Evolutionary conservation across 345 rosid species (phyloP), one percentile per base, ranked within the genome.

Genomic region (Trapa incisa): DNA sequence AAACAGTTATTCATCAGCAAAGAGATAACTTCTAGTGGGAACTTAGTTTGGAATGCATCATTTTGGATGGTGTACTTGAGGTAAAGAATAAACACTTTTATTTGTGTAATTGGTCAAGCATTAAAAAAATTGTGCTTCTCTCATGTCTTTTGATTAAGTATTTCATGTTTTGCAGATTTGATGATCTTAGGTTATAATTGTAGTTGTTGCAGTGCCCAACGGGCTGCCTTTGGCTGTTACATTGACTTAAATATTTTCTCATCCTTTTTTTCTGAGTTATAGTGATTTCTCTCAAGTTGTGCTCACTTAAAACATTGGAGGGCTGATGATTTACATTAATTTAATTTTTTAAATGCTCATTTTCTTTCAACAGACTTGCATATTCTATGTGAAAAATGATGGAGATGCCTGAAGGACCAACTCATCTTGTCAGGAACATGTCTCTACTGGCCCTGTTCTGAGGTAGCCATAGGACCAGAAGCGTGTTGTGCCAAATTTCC

Each of bases 181-280:
- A 22, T 22, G 29, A 5, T 71, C 80, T 64, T 75, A 94, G 97
- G 99, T 94, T 52, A 94, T 96, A 36, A 94, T 91, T 72, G 99
- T 91, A 54, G 96, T 91, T 61, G 99, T 94, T 76, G 97, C 99
- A 39, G 99, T 94, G 67, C 99, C 99, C 65, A 96, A 94, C 75
- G 97, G 99, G 67, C 99, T 94, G 75, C 99, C 99, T 32, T 77
- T 94, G 75, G 99, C 99, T 80, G 99, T 91, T 67, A 94, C 97
- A 65, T 74, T 91, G 75, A 94, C 97, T 97, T 94, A 84, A 79
- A 92, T 11, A 4, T n/a, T 47, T 65, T 12, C 29, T 22, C 29
- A 22, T 11, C 22, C 43, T 8, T 8, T 8, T 14, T 47, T 68
- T 5, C 4, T 45, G 11, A 45, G 11, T 45, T 45, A 45, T 45